Evolutionary conservation across 2,329 filamentous ascomycete genomes (phyloP).

Genomic region (Neopestalotiopsis sp.): DNA sequence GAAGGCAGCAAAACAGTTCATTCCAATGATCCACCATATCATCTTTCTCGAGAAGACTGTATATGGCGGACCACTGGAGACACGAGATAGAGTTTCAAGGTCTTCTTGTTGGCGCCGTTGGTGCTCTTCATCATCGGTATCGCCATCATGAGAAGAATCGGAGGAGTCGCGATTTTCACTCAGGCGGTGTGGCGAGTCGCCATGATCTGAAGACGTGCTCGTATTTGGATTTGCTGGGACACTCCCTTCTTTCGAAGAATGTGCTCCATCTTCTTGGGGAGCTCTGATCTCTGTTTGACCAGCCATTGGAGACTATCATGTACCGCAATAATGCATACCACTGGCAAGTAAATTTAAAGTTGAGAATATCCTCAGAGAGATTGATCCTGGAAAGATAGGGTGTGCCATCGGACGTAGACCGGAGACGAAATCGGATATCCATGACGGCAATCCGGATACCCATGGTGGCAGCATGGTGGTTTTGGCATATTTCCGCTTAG

Average conservation of each 20-base stretch:
- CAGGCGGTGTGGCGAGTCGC: background rate
- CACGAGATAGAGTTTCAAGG: conserved; percentile 39
- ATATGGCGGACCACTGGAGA: conserved; percentile 45
- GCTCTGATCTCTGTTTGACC: conserved; percentile 20
- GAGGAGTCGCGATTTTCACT: conserved; percentile 8
- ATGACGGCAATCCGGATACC: conserved; percentile 1
- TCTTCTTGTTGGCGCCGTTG: conserved; percentile 27
- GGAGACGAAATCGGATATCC: conserved; percentile 18
- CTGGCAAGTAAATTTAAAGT: background rate
- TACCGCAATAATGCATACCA: conserved; percentile 5
- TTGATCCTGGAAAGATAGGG: conserved; percentile 13
- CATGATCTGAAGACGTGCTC: conserved; percentile 8
- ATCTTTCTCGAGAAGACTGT: conserved; percentile 44
- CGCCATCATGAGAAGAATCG: conserved; percentile 22
- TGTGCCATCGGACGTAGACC: background rate
- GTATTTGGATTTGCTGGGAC: conserved; percentile 21
- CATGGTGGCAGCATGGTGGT: background rate
- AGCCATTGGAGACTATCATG: conserved; percentile 21
- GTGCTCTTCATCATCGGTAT: conserved; percentile 21
- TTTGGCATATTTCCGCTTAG: conserved; percentile 15
- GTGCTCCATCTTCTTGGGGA: conserved; percentile 1
- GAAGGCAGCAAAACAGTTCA: conserved; percentile 58
- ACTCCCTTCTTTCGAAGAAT: background rate
- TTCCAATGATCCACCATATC: conserved; percentile 56
- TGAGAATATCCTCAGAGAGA: background rate